These are phyloP conservation scores for Meyerozyma sp. DNA, from an alignment of 1,139 yeast species.

Conservation along the genomic window DNA sequence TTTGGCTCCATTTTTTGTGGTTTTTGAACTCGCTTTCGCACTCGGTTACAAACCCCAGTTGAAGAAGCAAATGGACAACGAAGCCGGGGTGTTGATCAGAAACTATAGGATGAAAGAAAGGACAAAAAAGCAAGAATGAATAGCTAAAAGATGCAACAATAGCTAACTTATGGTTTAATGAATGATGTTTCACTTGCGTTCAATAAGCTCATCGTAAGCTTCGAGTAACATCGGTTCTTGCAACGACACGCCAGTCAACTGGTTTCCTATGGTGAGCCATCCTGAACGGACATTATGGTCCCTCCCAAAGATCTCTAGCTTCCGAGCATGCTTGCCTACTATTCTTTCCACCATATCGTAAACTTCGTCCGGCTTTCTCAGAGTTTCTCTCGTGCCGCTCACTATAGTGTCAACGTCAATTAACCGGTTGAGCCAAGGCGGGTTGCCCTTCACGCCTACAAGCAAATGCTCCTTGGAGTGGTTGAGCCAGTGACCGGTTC, in stretches of 20 bases:
- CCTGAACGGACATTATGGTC: conserved; percentile 83
- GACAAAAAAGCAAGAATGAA: not conserved
- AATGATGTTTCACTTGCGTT: not conserved
- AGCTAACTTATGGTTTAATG: no score
- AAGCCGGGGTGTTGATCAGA: conserved; percentile 36
- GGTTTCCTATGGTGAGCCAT: conserved; percentile 52
- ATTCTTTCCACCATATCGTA: conserved; percentile 83
- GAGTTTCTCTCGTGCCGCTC: conserved; percentile 80
- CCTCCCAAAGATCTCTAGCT: conserved; percentile 84
- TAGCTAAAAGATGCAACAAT: no score
- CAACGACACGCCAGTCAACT: not conserved
- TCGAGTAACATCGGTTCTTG: not conserved
- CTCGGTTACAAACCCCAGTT: conserved; percentile 58
- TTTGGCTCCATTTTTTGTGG: conserved; percentile 85
- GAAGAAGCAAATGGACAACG: conserved; percentile 47
- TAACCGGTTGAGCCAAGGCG: conserved; percentile 62
- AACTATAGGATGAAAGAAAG: conserved; percentile 16
- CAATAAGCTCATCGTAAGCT: not conserved
- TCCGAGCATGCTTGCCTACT: conserved; percentile 70
- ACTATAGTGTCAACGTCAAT: conserved; percentile 75
- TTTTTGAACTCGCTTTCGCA: conserved; percentile 68
- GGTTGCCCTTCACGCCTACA: conserved; percentile 79
- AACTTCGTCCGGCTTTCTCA: conserved; percentile 85
- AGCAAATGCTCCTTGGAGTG: conserved; percentile 90
- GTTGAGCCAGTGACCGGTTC: conserved; percentile 96